These are phyloP conservation scores for Pythium biforme DNA, from an alignment of 352 stramenopile genomes.

Conservation along the genomic window DNA sequence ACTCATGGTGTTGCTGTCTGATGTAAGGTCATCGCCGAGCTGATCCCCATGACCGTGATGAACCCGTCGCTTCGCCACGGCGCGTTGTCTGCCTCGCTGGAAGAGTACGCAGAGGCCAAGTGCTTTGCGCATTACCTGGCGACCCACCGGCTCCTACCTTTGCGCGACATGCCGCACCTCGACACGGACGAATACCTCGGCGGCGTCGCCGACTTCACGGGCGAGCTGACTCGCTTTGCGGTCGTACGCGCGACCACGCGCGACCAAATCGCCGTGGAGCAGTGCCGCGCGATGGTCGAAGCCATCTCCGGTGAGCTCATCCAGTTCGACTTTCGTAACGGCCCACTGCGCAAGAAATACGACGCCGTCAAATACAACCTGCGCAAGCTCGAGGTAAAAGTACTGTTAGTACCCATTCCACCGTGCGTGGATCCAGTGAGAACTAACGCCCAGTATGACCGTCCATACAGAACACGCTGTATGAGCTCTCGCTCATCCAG, in stretches of 20 bases:
- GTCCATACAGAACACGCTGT: not conserved
- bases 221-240: slow-evolving; percentile 88
- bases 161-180: slow-evolving; percentile 51
- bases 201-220: slow-evolving; percentile 94
- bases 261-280: slow-evolving; percentile 79
- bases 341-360: slow-evolving; percentile 90
- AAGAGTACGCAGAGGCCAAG: slow-evolving; percentile 94
- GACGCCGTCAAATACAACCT: slow-evolving; percentile 95
- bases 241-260: slow-evolving; percentile 86
- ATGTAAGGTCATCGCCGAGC: slow-evolving; percentile 67
- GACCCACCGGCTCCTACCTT: slow-evolving; percentile 45
- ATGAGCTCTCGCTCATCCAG: not conserved
- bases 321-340: slow-evolving; percentile 95
- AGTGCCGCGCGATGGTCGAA: slow-evolving; percentile 82
- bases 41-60: slow-evolving; percentile 78
- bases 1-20: not conserved
- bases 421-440: not conserved
- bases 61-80: slow-evolving; percentile 83
- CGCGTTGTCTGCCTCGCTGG: slow-evolving; percentile 82
- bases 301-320: slow-evolving; percentile 89
- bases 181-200: slow-evolving; percentile 92
- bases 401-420: no score
- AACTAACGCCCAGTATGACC: no score
- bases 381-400: slow-evolving; percentile 87
- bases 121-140: slow-evolving; percentile 90